Evolutionary conservation across 176 grass and related monocot genomes (phyloP), one percentile per base, ranked within the genome.

Genomic region (Bothriochloa decipiens): DNA sequence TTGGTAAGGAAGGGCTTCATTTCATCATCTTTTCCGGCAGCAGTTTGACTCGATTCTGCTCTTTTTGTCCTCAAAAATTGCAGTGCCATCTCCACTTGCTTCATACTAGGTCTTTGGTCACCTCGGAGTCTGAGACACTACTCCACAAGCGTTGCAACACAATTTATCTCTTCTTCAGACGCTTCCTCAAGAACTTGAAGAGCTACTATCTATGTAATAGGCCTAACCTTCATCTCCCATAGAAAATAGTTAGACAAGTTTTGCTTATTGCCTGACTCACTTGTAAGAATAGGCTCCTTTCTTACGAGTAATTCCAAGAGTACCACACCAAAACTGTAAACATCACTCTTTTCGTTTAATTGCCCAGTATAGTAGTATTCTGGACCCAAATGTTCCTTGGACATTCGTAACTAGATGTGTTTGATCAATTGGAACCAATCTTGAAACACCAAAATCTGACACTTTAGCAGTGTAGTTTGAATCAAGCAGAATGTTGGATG

Each of bases 231-330:
- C 20, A 70, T 20, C 67, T 70, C 67, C 67, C 67, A 70, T 0
- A 70, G 35, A 18, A 70, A 70, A 37, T 70, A 70, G 20, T 70
- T 70, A 0, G 18, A 70, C 67, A 70, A 70, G 67, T 70, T 70
- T 37, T 70, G 67, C 35, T 70, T 70, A 0, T 3, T 40, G 2
- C 67, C 67, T 9, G 36, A 18, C 67, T 40, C 66, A 40, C 18
- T n/a, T 70, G 67, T 70, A 70, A 70, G 4, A 70, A 70, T n/a
- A n/a, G 67, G 67, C 67, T 70, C 35, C 67, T 20, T 70, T 40
- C 67, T 22, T 2, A 70, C 33, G 40, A 70, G 67, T 4, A 70
- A 35, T 70, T 70, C 67, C 36, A 70, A 20, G 8, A 70, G 67
- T 40, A 70, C 67, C 9, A 70, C 67, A 70, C 67, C 67, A 2